phyloP scores from a whole-genome alignment of 202 grass and related monocot genomes.

The Setaria italica region DNA sequence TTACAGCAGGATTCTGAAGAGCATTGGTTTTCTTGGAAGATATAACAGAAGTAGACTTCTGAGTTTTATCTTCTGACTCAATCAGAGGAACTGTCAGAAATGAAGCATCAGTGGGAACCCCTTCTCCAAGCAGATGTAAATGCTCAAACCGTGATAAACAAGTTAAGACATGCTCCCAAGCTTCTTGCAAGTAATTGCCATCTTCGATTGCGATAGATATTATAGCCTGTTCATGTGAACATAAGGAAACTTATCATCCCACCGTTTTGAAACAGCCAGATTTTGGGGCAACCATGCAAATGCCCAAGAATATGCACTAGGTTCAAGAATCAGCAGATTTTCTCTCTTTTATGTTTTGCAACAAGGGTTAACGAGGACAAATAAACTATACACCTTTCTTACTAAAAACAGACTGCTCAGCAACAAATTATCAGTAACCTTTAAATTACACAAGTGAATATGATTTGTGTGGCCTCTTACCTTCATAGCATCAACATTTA shows the following conservation, averaged over 20 bases:
- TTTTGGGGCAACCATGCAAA: too few relatives aligned
- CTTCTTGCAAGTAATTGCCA: slow-evolving; percentile 91
- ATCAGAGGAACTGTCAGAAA: slow-evolving; percentile 68
- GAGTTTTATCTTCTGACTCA: slow-evolving; percentile 72
- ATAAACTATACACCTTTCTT: slow-evolving; percentile 11
- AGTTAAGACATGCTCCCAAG: slow-evolving; percentile 96
- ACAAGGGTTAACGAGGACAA: not conserved
- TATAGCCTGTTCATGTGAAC: slow-evolving; percentile 76
- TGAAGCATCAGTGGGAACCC: slow-evolving; percentile 89
- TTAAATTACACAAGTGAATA: not conserved
- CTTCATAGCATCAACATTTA: slow-evolving; percentile 93
- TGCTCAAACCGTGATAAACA: slow-evolving; percentile 98
- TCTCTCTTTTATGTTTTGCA: not conserved
- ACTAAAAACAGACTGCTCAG: slow-evolving; percentile 11
- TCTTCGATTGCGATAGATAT: slow-evolving; percentile 96
- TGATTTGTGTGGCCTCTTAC: slow-evolving; percentile 47
- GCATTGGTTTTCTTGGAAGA: slow-evolving; percentile 77
- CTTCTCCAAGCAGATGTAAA: slow-evolving; percentile 95
- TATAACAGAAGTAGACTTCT: slow-evolving; percentile 56
- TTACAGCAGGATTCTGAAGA: slow-evolving; percentile 92
- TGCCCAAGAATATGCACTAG: too few relatives aligned
- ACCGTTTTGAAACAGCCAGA: slow-evolving; percentile 29
- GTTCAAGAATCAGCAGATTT: too few relatives aligned
- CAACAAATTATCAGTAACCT: slow-evolving; percentile 10
- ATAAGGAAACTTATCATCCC: slow-evolving; percentile 39